These are phyloP conservation scores for Bombardia bombarda DNA, from an alignment of 495 filamentous ascomycete species.

Conservation along the genomic window DNA sequence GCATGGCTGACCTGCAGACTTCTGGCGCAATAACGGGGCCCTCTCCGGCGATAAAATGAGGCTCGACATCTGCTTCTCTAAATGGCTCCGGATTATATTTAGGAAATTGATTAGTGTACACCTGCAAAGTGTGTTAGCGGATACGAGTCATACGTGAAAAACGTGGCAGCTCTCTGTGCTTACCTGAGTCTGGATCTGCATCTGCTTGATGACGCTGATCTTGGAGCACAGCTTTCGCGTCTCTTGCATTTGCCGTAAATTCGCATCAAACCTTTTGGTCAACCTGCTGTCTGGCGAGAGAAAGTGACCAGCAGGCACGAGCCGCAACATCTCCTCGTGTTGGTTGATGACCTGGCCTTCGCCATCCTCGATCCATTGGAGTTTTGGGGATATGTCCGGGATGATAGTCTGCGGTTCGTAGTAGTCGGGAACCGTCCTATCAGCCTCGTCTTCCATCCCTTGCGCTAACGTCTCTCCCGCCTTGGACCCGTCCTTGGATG, in stretches of 20 bases:
- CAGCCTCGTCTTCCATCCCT: slow-evolving; percentile 81
- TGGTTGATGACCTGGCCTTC: slow-evolving; percentile 81
- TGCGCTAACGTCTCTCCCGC: slow-evolving; percentile 72
- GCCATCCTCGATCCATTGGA: slow-evolving; percentile 80
- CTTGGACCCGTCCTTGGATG: slow-evolving; percentile 32
- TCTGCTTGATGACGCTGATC: slow-evolving; percentile 96
- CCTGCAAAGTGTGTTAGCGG: slow-evolving; percentile 38
- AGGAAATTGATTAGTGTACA: slow-evolving; percentile 96
- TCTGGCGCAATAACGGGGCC: slow-evolving; percentile 77
- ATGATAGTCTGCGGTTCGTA: slow-evolving; percentile 82
- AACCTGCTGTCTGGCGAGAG: slow-evolving; percentile 68
- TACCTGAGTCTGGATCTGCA: slow-evolving; percentile 97
- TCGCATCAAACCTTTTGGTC: slow-evolving; percentile 74
- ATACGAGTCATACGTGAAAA: not conserved
- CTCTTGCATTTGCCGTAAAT: slow-evolving; percentile 93
- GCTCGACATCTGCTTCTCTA: slow-evolving; percentile 71
- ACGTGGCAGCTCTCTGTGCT: not conserved
- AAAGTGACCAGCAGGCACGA: slow-evolving; percentile 69
- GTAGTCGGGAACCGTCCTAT: slow-evolving; percentile 78
- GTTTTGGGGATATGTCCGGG: slow-evolving; percentile 67
- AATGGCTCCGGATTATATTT: slow-evolving; percentile 95
- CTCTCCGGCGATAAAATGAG: slow-evolving; percentile 78
- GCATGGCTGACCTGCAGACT: slow-evolving; percentile 72
- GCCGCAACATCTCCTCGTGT: slow-evolving; percentile 67
- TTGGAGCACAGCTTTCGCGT: slow-evolving; percentile 93